These are phyloP conservation scores for Cladophialophora bantiana DNA, from an alignment of 2,329 filamentous ascomycete species.

Conservation along the genomic window DNA sequence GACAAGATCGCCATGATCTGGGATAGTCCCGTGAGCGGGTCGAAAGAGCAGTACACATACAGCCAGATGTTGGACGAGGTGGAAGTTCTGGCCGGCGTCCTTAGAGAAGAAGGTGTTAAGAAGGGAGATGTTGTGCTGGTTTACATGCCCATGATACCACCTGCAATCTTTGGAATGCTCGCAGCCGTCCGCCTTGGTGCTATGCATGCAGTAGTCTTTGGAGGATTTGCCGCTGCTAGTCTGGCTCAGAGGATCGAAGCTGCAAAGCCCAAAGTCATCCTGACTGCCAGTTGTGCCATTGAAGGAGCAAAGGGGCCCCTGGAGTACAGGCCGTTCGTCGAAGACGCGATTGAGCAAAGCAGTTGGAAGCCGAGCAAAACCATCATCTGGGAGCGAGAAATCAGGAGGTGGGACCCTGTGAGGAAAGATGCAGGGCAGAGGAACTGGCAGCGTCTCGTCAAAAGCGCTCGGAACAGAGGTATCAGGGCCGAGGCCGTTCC, in stretches of 20 bases:
- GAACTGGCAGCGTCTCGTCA: slow-evolving; percentile 79
- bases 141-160: slow-evolving; percentile 98
- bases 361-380: slow-evolving; percentile 74
- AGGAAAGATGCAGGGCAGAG: slow-evolving; percentile 71
- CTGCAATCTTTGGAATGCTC: slow-evolving; percentile 83
- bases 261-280: slow-evolving; percentile 74
- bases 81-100: slow-evolving; percentile 78
- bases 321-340: slow-evolving; percentile 77
- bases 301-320: slow-evolving; percentile 82
- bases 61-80: slow-evolving; percentile 77
- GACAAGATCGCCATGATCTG: slow-evolving; percentile 78
- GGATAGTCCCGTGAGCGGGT: slow-evolving; percentile 82
- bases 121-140: slow-evolving; percentile 88
- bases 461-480: slow-evolving; percentile 71
- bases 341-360: slow-evolving; percentile 73
- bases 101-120: slow-evolving; percentile 80
- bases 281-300: slow-evolving; percentile 92
- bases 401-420: slow-evolving; percentile 76
- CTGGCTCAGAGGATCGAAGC: slow-evolving; percentile 89
- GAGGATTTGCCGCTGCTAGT: slow-evolving; percentile 82
- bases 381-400: slow-evolving; percentile 83
- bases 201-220: slow-evolving; percentile 91
- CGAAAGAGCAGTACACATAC: slow-evolving; percentile 78
- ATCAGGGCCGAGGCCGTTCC: slow-evolving; percentile 77
- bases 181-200: slow-evolving; percentile 82